Evolutionary conservation across 2,329 filamentous ascomycete species (phyloP).

Genomic region (Paecilomyces variotii): DNA sequence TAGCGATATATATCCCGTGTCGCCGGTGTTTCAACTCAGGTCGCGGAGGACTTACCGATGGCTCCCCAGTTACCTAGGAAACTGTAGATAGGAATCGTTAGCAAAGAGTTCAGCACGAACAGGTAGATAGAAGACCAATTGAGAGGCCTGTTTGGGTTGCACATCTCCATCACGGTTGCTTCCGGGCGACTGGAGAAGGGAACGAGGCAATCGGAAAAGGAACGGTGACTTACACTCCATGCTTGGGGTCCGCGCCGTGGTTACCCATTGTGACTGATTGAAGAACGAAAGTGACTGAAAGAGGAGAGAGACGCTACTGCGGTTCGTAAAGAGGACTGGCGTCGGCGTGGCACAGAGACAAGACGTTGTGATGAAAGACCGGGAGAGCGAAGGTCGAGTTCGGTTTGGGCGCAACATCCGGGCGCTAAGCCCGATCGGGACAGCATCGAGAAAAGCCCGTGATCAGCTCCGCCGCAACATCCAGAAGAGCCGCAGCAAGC

Average conservation of each 20-base stretch:
- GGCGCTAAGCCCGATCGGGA: conserved; percentile 30
- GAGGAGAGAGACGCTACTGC: conserved; percentile 4
- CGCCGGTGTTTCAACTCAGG: neutral
- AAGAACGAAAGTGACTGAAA: conserved; percentile 8
- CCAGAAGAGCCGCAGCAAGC: conserved; percentile 1
- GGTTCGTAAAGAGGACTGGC: neutral
- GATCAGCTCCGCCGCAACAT: conserved; percentile 20
- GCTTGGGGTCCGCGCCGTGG: conserved; percentile 31
- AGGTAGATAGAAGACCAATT: neutral
- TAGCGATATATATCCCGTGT: neutral
- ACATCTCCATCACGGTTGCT: neutral
- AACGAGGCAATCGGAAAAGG: neutral
- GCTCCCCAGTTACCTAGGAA: conserved; percentile 68
- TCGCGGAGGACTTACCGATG: conserved; percentile 54
- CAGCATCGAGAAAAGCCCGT: conserved; percentile 25
- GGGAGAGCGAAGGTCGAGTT: conserved; percentile 20
- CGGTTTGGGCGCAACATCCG: conserved; percentile 14
- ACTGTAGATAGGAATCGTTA: conserved; percentile 39
- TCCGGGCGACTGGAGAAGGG: neutral
- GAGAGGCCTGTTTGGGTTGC: neutral
- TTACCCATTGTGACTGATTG: conserved; percentile 29
- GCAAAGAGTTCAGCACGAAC: conserved; percentile 6
- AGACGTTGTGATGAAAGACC: neutral
- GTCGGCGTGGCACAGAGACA: neutral
- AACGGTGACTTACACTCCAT: conserved; percentile 34